Evolutionary conservation across 495 filamentous ascomycete species (phyloP).

Genomic region (Neurospora sp.): DNA sequence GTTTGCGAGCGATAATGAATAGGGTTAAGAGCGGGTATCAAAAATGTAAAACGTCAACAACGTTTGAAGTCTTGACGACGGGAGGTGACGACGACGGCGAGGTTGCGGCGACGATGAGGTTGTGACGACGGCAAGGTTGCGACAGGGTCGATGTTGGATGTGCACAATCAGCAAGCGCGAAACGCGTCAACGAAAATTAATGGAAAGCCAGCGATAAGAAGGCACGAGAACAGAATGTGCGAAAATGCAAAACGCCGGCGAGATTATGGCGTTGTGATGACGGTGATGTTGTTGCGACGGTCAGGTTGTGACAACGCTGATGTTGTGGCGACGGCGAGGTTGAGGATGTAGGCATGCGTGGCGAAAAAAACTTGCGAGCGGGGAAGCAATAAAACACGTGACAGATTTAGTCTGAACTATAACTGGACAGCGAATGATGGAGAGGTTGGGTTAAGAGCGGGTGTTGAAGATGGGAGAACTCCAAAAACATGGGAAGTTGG

Average conservation of each 20-base stretch:
- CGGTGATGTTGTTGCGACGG: background rate
- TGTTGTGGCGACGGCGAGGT: background rate
- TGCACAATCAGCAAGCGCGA: background rate
- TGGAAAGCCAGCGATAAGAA: background rate
- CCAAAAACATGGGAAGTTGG: background rate
- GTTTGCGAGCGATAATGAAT: background rate
- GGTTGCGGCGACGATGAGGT: background rate
- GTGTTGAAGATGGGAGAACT: background rate
- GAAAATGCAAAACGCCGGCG: fast-evolving
- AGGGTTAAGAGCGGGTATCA: background rate
- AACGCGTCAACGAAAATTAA: background rate
- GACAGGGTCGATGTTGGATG: background rate
- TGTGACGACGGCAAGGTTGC: background rate
- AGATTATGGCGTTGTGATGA: background rate
- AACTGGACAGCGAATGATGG: background rate
- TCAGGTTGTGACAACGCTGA: background rate
- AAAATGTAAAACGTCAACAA: background rate
- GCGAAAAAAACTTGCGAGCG: background rate
- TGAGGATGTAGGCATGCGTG: background rate
- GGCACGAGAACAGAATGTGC: background rate
- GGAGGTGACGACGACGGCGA: background rate
- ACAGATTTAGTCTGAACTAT: background rate
- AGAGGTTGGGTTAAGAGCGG: background rate
- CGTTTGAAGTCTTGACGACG: background rate
- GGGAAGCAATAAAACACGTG: background rate